phyloP scores from a whole-genome alignment of 495 filamentous ascomycete genomes.

The Xylaria palmicola region DNA sequence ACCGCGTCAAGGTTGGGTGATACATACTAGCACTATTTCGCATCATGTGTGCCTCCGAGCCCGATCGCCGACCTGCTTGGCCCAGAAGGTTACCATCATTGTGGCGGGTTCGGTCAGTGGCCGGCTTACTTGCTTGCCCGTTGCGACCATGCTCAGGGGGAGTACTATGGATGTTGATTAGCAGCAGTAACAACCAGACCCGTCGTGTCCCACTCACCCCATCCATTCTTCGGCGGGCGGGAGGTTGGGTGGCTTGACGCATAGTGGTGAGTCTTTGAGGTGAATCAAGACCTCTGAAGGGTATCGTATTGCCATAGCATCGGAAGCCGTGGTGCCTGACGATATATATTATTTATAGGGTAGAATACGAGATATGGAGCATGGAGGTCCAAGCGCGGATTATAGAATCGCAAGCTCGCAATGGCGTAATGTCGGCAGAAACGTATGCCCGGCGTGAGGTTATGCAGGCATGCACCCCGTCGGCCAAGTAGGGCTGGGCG shows the following conservation, averaged over 20 bases:
- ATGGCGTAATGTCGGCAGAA: neutral
- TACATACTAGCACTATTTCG: conserved; percentile 53
- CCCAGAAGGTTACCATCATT: conserved; percentile 43
- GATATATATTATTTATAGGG: conserved; percentile 27
- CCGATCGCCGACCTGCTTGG: conserved; percentile 56
- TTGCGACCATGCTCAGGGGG: conserved; percentile 45
- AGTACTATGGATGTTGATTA: conserved; percentile 34
- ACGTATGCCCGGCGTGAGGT: neutral
- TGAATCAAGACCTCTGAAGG: conserved; percentile 72
- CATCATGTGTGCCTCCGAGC: conserved; percentile 61
- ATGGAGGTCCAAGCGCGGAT: conserved; percentile 1
- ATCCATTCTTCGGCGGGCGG: conserved; percentile 97
- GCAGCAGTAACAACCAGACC: conserved; percentile 4
- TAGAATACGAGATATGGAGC: neutral
- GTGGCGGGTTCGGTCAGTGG: conserved; percentile 43
- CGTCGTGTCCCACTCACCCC: conserved; percentile 62
- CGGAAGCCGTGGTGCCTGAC: conserved; percentile 13
- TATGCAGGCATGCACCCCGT: neutral
- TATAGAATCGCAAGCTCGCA: too few species aligned
- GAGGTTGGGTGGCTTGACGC: conserved; percentile 73
- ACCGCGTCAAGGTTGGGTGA: conserved; percentile 17
- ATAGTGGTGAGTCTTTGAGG: conserved; percentile 81
- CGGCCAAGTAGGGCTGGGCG: neutral
- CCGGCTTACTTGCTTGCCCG: conserved; percentile 35
- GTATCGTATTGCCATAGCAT: conserved; percentile 63